Evolutionary conservation across 148 eudicot species (phyloP), one percentile per base, ranked within the genome.

Genomic region (Vaccinium corymbosum): DNA sequence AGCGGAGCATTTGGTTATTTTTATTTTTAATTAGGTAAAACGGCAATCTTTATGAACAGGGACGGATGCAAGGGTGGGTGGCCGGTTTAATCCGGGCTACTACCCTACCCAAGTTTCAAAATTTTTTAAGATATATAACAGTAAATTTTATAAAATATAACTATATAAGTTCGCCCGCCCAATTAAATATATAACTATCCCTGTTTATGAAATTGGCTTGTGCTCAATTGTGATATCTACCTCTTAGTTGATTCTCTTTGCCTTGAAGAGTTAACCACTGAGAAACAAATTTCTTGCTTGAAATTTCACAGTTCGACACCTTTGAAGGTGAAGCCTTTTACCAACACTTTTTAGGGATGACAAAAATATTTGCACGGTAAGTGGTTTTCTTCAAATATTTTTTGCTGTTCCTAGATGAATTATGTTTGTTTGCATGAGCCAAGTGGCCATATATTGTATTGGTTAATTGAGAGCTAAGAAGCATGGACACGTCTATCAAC

Each of bases 161-260:
- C 6, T 42, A 42, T 42, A 42, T 42, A 42, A 42, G 46, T 42
- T 42, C 46, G 6, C 7, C 46, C 46, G 46, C 46, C 46, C 46
- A 42, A 42, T 0, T 35, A 35, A 35, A 35, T 35, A 35, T 35
- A 35, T 35, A 35, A 35, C 46, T 42, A 42, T 42, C 46, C 46
- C 6, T 42, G 46, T 42, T 42, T 42, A 42, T 42, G 46, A 42
- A 42, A 42, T 42, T 42, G 46, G 46, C 46, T 42, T 42, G 5
- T 42, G 46, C 46, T 42, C 46, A 42, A 42, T 42, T 42, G 46
- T 42, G 46, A 42, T 42, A 42, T 42, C 46, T 53, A 10, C 82
- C 61, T 46, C 25, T 81, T 8, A 48, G 50, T 66, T 22, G 46
- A 81, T 66, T 81, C 83, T 16, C 68, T 49, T 62, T 81, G 35